A percentile compares a stretch with the other conserved stretches of the same genome.
phyloP scores from a whole-genome alignment of 108 stramenopile species.

The Fistulifera solaris region DNA sequence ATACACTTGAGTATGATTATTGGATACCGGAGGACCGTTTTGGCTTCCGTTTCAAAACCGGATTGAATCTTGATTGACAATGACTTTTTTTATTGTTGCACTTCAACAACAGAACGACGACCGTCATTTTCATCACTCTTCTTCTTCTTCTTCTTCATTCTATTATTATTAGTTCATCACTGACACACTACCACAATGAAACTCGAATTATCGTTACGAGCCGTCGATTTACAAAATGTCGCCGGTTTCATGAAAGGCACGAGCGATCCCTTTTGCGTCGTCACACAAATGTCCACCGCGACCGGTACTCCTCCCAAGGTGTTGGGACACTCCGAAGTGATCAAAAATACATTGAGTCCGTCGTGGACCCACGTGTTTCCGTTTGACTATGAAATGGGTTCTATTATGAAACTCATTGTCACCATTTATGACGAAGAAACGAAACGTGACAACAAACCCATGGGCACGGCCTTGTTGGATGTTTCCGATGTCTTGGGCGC shows the following conservation, averaged over 20 bases:
- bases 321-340: conserved; percentile 62
- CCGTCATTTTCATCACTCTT: no score
- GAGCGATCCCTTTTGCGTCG: conserved; percentile 68
- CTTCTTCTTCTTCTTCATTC: no score
- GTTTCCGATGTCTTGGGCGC: conserved; percentile 55
- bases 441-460: conserved; percentile 34
- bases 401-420: conserved; percentile 33
- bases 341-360: conserved; percentile 60
- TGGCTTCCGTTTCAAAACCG: no score
- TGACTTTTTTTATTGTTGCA: no score
- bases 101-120: no score
- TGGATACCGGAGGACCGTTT: no score
- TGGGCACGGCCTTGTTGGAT: conserved; percentile 66
- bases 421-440: conserved; percentile 36
- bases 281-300: conserved; percentile 43
- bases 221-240: conserved; percentile 56
- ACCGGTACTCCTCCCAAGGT: conserved; percentile 36
- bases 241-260: conserved; percentile 62
- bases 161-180: no score
- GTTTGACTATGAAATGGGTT: conserved; percentile 61
- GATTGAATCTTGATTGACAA: no score
- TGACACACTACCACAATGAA: conserved; percentile 24
- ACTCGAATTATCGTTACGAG: conserved; percentile 45
- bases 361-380: conserved; percentile 50
- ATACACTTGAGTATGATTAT: no score